Evolutionary conservation across 1,139 yeast genomes (phyloP).

Genomic region (Yamadazyma pseudoaaseri): DNA sequence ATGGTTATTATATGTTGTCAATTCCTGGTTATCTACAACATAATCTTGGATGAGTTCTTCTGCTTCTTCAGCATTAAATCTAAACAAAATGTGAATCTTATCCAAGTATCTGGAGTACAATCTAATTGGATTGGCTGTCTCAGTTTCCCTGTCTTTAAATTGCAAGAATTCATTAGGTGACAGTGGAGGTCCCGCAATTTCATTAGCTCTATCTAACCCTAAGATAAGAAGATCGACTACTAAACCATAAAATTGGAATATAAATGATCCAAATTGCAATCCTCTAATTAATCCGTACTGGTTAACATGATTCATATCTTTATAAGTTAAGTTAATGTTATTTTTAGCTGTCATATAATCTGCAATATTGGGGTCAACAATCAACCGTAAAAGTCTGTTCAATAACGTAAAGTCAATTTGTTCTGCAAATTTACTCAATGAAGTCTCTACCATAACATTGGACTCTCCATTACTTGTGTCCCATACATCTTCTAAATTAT

Average conservation of each 20-base stretch:
- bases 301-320: conserved; percentile 94
- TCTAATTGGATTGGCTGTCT: conserved; percentile 68
- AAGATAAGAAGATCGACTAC: conserved; percentile 77
- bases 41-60: conserved; percentile 74
- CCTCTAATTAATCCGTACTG: conserved; percentile 88
- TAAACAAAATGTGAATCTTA: conserved; percentile 73
- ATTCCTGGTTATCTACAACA: conserved; percentile 82
- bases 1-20: conserved; percentile 85
- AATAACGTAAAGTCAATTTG: conserved; percentile 85
- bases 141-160: conserved; percentile 57
- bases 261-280: conserved; percentile 84
- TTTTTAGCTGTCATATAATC: conserved; percentile 93
- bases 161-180: conserved; percentile 79
- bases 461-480: conserved; percentile 69
- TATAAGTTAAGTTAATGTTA: conserved; percentile 76
- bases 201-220: conserved; percentile 85
- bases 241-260: conserved; percentile 87
- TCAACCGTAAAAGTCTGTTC: conserved; percentile 73
- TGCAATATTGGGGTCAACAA: conserved; percentile 89
- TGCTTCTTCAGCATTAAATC: conserved; percentile 72
- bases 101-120: conserved; percentile 83
- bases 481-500: conserved; percentile 80
- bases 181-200: conserved; percentile 76
- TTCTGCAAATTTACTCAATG: conserved; percentile 69
- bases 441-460: conserved; percentile 80